phyloP scores from a whole-genome alignment of 2,329 filamentous ascomycete genomes.

The Aspergillus oerlinghausenensis region DNA sequence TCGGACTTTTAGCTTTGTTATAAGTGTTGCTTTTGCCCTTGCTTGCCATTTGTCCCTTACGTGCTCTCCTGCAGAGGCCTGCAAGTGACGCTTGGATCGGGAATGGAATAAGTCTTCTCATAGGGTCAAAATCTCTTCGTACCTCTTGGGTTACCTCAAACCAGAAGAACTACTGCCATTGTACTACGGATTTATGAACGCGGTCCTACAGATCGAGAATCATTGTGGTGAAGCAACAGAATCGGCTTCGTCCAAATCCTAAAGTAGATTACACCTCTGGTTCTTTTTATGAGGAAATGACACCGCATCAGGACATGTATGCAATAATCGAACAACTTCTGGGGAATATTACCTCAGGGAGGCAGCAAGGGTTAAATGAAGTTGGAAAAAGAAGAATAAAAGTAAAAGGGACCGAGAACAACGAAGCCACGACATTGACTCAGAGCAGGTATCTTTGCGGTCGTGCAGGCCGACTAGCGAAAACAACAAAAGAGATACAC shows the following conservation, averaged over 20 bases:
- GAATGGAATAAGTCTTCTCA: background rate
- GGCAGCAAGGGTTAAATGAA: slow-evolving; percentile 7
- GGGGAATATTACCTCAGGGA: slow-evolving; percentile 13
- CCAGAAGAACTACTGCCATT: background rate
- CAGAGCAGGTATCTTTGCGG: slow-evolving; percentile 32
- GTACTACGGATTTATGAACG: background rate
- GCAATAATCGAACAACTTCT: slow-evolving; percentile 13
- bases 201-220: background rate
- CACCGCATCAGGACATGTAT: slow-evolving; percentile 13
- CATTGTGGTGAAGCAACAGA: background rate
- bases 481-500: slow-evolving; percentile 10
- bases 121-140: background rate
- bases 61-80: background rate
- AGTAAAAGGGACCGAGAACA: slow-evolving; percentile 9
- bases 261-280: slow-evolving; percentile 15
- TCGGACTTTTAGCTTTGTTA: background rate
- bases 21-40: background rate
- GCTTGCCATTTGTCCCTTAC: background rate
- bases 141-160: background rate
- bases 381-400: slow-evolving; percentile 11
- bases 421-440: slow-evolving; percentile 18
- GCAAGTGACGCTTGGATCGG: background rate
- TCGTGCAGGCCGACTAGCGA: slow-evolving; percentile 22
- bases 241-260: slow-evolving; percentile 6
- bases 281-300: slow-evolving; percentile 5